Evolutionary conservation across 345 rosid species (phyloP).

Genomic region (Cardamine occulta): DNA sequence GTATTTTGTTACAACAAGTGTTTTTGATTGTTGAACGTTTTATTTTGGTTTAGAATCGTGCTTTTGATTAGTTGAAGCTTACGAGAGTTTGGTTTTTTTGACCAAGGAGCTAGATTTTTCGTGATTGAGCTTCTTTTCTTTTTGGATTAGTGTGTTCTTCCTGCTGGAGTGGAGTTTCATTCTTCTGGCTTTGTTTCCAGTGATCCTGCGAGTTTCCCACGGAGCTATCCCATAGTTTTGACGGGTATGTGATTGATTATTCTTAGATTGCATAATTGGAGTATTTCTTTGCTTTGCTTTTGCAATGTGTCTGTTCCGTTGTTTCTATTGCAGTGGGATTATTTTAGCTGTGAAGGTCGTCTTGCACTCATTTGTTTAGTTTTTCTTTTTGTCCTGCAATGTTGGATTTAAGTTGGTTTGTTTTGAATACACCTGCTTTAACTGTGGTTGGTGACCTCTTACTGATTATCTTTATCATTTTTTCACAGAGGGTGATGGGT

Average conservation of each 20-base stretch:
- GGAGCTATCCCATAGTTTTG: conserved; percentile 94
- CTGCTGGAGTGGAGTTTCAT: conserved; percentile 84
- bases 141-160: conserved; percentile 81
- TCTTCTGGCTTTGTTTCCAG: conserved; percentile 71
- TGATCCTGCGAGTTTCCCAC: conserved; percentile 66
- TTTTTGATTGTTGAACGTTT: background rate
- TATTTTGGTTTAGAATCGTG: background rate
- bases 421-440: conserved; percentile 1
- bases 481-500: conserved; percentile 94
- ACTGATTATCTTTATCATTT: conserved; percentile 9
- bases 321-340: background rate
- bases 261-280: conserved; percentile 5
- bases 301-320: conserved; percentile 17
- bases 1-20: background rate
- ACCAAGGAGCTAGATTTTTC: conserved; percentile 2
- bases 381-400: background rate
- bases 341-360: background rate
- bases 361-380: conserved; percentile 11
- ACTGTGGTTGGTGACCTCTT: conserved; percentile 20
- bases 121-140: conserved; percentile 10
- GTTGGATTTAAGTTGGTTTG: conserved; percentile 25
- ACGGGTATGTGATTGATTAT: conserved; percentile 65
- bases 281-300: background rate
- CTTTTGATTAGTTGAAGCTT: conserved; percentile 1
- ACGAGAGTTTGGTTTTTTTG: background rate